phyloP scores from a whole-genome alignment of 768 basidiomycete species.

The Agaricus subrufescens region DNA sequence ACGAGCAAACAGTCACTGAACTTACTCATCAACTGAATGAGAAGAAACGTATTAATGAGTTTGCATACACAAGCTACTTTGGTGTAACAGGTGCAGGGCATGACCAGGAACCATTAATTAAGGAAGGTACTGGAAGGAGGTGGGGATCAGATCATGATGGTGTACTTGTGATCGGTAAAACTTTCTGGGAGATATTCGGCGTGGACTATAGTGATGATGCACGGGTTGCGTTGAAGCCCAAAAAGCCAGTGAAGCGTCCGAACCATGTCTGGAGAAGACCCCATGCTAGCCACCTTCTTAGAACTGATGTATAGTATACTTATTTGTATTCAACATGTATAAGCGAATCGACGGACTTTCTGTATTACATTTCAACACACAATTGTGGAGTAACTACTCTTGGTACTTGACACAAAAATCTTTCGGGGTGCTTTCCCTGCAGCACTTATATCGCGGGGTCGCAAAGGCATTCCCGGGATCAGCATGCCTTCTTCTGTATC shows the following conservation, averaged over 20 bases:
- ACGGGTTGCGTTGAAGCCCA: no score
- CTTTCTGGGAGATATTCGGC: conserved; percentile 42
- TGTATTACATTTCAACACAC: no score
- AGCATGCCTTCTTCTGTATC: background rate
- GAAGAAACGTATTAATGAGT: conserved; percentile 25
- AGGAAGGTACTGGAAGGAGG: background rate
- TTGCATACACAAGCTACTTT: background rate
- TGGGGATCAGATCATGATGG: conserved; percentile 45
- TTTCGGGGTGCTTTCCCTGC: conserved; percentile 40
- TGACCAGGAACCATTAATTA: background rate
- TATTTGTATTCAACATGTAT: background rate
- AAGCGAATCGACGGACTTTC: no score
- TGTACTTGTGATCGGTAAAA: conserved; percentile 32
- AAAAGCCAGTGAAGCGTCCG: no score
- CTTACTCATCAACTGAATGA: conserved; percentile 34
- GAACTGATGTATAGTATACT: background rate
- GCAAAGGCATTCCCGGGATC: conserved; percentile 31
- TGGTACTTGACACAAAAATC: conserved; percentile 28
- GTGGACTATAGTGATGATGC: conserved; percentile 12
- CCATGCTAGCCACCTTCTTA: background rate
- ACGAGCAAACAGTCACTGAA: conserved; percentile 46
- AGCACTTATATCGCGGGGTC: conserved; percentile 39
- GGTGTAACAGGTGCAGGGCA: background rate
- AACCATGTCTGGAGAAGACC: background rate
- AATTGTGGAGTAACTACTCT: background rate